Base-by-base conservation (phyloP, 2,329 filamentous ascomycete species). In the Penicillium sp. region DNA sequence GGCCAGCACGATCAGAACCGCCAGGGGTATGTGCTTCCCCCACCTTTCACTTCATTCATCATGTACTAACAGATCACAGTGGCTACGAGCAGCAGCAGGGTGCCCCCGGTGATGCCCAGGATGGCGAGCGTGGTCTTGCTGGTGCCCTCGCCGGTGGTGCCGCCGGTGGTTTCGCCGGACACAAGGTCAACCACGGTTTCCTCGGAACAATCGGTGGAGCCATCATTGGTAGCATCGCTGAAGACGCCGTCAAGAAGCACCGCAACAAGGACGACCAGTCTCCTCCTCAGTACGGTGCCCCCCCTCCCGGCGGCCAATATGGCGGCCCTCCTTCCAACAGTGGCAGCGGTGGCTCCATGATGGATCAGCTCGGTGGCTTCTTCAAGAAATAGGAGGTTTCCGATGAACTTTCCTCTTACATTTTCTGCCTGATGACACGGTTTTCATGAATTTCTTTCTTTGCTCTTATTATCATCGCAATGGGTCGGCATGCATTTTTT, bases 181-280 rank as follows among this genome's bases (percentile, higher is more conserved):
- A 78, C 72, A 77, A 81, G 67, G 77, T 74, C 61, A 71, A 77
- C 61, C 79, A 81, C 68, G 79, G 79, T 31, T 68, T 81, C 65
- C 73, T 81, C 50, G 79, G 79, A 58, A 74, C 78, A 6, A 71
- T 81, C 42, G 78, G 77, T 58, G 79, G 79, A 42, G 79, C 79
- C 33, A 77, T 81, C 60, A 70, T 77, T 8, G 79, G 79, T 48
- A 76, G 74, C 60, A 69, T 79, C 53, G 71, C 76, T 6, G 76
- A 81, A 62, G 79, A 81, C 55, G 74, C 74, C 21, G 59, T 73
- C 51, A 78, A 79, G 71, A 77, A 78, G 70, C 70, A 77, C 55
- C 55, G 55, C 62, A 73, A 73, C 61, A 71, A 77, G 61, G 35
- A 53, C 41, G 68, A 76, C 61, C 67, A 77, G 7, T 63, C 73